Conservation (phyloP, 441 rosid species). For the Adansonia grandidieri region DNA sequence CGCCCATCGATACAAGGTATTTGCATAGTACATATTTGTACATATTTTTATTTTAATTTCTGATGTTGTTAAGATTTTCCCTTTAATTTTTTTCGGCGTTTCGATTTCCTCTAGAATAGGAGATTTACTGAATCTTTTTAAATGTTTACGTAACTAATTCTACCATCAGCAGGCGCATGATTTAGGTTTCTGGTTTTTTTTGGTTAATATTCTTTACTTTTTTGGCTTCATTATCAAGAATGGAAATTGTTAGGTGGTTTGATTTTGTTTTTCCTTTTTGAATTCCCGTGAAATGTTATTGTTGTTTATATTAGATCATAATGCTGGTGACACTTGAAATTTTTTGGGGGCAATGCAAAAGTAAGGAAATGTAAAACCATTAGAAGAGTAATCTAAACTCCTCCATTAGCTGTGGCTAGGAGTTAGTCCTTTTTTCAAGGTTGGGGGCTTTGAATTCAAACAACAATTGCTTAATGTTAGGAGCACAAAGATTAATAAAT, state of each 20-base stretch:
- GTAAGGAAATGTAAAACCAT: neutral
- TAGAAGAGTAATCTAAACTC: neutral
- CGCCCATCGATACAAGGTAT: slow-evolving; percentile 74
- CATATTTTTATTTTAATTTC: neutral
- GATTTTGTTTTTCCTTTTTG: too few species aligned
- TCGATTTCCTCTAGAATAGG: slow-evolving; percentile 6
- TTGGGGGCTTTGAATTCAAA: neutral
- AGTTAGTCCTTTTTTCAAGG: neutral
- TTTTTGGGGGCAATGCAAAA: neutral
- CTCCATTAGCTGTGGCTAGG: neutral
- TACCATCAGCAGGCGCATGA: neutral
- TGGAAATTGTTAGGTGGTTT: neutral
- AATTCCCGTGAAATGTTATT: neutral
- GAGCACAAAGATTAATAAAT: neutral
- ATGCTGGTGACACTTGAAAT: neutral
- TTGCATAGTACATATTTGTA: neutral
- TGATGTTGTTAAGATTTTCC: neutral
- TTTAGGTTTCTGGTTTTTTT: neutral
- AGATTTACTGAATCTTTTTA: neutral
- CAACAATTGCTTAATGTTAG: neutral
- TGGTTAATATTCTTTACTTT: neutral
- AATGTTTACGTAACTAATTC: neutral
- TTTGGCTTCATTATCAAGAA: neutral
- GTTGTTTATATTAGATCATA: neutral
- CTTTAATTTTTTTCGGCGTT: neutral